Base-by-base conservation (phyloP, 2,329 filamentous ascomycete genomes). In the Didymella arachidicola region DNA sequence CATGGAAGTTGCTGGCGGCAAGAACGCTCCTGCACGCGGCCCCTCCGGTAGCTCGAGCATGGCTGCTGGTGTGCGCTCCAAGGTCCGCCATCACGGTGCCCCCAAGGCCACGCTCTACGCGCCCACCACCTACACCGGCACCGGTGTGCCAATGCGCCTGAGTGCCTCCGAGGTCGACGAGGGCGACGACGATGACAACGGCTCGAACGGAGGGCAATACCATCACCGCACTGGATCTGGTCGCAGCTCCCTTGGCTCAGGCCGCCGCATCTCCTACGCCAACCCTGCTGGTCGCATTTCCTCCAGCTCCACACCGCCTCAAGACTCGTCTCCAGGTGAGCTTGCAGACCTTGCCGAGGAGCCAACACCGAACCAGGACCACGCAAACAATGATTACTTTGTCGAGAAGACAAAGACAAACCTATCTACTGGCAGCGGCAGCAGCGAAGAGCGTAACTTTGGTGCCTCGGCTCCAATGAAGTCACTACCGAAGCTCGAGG, bases 91-190 rank as follows among this genome's bases (percentile, higher is more conserved):
- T 75, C 91, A 94, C 74, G 89, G 90, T 63, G 93, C 94, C 74
- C 88, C 88, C 8, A 90, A 88, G 41, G 86, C 92, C 4, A 87
- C 91, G 8, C 89, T 91, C 38, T 97, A 96, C 75, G 88, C 88
- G 10, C 89, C 91, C 2, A 89, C 89, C 57, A 93, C 94, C 59
- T 78, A 89, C 53, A 82, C 85, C 56, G 90, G 92, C 60, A 90
- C 89, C 39, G 93, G 92, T 53, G 93, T 98, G 38, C 95, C 95
- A 2, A 87, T 97, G 78, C 89, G 95, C 42, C 83, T 99, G 62
- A 96, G 92, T 75, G 94, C 95, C n/a, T 96, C 91, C 49, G 95
- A 99, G 77, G 91, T 98, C 14, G 93, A 96, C 70, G 92, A 91
- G 65, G 93, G 89, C 65, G 92, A 93, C 68, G 92, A 89, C 72